Percentiles rank a stretch among this genome's conserved stretches.
Evolutionary conservation across 257 asterid genomes (phyloP).

Genomic region (Thymus quinquecostatus): DNA sequence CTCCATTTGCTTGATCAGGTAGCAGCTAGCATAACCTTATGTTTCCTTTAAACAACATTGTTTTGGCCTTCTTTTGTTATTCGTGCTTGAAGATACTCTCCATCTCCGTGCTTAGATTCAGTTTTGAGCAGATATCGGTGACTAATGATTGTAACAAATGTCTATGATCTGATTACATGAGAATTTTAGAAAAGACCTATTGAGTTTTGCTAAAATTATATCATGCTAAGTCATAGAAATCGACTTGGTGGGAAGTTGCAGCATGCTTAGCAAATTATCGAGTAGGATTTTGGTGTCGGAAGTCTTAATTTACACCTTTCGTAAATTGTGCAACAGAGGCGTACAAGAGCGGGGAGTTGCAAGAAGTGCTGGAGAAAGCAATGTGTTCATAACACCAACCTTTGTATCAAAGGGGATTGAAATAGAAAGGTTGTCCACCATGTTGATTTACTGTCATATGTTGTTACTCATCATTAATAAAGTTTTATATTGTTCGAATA

Average conservation of each 20-base stretch:
- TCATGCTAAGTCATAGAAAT: not conserved
- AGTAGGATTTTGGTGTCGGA: slow-evolving; percentile 1
- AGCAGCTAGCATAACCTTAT: not conserved
- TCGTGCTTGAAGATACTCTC: not conserved
- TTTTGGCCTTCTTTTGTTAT: slow-evolving; percentile 1
- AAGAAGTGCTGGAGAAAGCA: slow-evolving; percentile 64
- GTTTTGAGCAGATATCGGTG: slow-evolving; percentile 14
- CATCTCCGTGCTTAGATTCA: slow-evolving; percentile 1
- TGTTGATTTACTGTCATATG: not conserved
- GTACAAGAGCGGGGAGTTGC: slow-evolving; percentile 77
- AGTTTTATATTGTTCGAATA: slow-evolving; percentile 2
- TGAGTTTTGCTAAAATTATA: not conserved
- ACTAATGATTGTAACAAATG: not conserved
- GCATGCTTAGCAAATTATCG: not conserved
- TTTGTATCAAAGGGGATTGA: not conserved
- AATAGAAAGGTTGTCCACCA: not conserved
- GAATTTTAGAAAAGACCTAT: not conserved
- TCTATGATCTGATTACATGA: slow-evolving; percentile 13
- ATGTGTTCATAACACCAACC: slow-evolving; percentile 47
- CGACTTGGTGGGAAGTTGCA: slow-evolving; percentile 8
- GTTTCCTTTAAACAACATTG: not conserved
- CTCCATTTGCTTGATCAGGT: not conserved
- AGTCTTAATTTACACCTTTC: slow-evolving; percentile 22
- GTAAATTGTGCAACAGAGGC: slow-evolving; percentile 56
- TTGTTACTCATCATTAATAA: slow-evolving; percentile 12